phyloP scores from a whole-genome alignment of 352 stramenopile species.

The Phytophthora sp. region DNA sequence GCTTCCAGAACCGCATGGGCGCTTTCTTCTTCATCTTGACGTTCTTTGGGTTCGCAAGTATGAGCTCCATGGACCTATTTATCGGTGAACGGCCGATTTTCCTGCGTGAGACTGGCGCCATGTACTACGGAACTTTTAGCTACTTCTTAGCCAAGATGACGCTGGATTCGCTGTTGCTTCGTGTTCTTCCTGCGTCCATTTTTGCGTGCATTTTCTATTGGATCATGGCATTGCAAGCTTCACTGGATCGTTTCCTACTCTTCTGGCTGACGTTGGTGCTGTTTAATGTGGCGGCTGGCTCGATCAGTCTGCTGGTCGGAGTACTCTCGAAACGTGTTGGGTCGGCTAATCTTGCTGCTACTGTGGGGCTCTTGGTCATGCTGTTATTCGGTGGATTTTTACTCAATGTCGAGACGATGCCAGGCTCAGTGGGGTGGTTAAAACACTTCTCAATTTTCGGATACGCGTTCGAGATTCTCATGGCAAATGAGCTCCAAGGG shows the following conservation, averaged over 20 bases:
- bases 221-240: conserved; percentile 82
- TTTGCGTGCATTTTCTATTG: conserved; percentile 89
- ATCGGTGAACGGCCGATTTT: conserved; percentile 80
- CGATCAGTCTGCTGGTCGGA: conserved; percentile 77
- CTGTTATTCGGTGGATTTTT: conserved; percentile 88
- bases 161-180: conserved; percentile 76
- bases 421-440: conserved; percentile 65
- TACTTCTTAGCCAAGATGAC: conserved; percentile 83
- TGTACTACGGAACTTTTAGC: conserved; percentile 81
- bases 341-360: conserved; percentile 74
- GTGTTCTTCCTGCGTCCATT: conserved; percentile 71
- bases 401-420: conserved; percentile 86
- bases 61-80: conserved; percentile 89
- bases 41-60: conserved; percentile 85
- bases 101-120: conserved; percentile 73
- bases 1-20: conserved; percentile 86
- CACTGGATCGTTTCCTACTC: conserved; percentile 58
- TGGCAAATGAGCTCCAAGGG: conserved; percentile 83
- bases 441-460: conserved; percentile 87
- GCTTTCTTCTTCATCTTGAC: conserved; percentile 89
- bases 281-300: conserved; percentile 80
- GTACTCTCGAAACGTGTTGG: conserved; percentile 71
- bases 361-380: conserved; percentile 81
- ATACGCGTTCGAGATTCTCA: conserved; percentile 89
- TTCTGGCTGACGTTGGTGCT: conserved; percentile 79